Evolutionary conservation across 495 filamentous ascomycete genomes (phyloP), one percentile per base, ranked within the genome.

Genomic region (Neurospora sp.): DNA sequence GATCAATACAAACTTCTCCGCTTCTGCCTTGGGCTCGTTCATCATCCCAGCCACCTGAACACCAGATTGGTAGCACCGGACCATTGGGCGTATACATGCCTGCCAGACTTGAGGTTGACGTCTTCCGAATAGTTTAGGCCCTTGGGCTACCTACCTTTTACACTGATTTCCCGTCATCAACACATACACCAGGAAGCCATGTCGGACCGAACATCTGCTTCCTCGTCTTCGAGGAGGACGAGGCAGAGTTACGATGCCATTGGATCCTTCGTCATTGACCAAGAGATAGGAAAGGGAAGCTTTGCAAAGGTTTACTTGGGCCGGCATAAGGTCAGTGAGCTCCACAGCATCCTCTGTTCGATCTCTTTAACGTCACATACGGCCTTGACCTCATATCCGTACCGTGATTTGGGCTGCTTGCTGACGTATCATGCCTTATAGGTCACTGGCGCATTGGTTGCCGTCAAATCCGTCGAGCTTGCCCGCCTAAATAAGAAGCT

Each of bases 391-490:
- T 35, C n/a, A 6, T 35, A 14, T 42, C 6, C 22, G 10, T 40
- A 59, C 22, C 18, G 37, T 44, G 27, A 41, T 35, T 71, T 12
- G 16, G 22, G 16, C 42, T 59, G 27, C n/a, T 53, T 35, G 82
- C 89, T 89, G 79, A 89, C 79, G 68, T 69, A 35, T 41, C 27
- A 31, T 59, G 48, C 69, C 44, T 46, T 68, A 20, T 74, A 89
- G 89, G 83, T 84, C 80, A 91, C 82, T 79, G 88, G 81, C 82
- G 89, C 85, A 81, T 84, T 89, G 66, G 96, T 97, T 31, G 96
- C 96, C 70, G 93, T 99, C 87, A 99, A 99, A 81, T 96, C 94
- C 31, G 96, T 99, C 79, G 92, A 96, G 77, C 87, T 96, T 42
- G 86, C 85, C 69, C 96, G 95, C 78, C 86, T 99, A 40, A 97